phyloP scores from a whole-genome alignment of 306 rosid species.

The Trifolium pratense region DNA sequence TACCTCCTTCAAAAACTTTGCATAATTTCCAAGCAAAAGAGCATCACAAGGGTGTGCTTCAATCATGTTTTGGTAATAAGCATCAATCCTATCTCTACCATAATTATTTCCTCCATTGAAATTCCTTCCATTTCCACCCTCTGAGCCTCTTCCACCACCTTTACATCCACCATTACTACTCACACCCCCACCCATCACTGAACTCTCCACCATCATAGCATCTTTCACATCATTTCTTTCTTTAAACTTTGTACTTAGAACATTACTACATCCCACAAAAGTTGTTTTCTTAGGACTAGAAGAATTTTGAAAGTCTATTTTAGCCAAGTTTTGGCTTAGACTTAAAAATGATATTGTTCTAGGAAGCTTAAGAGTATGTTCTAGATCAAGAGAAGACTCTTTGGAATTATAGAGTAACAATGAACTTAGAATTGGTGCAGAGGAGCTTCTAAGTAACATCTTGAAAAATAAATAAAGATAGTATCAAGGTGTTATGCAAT shows the following conservation, averaged over 20 bases:
- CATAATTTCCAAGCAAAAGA: conserved; percentile 84
- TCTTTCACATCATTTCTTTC: conserved; percentile 42
- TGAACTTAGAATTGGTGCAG: conserved; percentile 66
- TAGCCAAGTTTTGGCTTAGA: conserved; percentile 32
- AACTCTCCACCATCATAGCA: conserved; percentile 48
- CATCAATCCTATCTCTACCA: conserved; percentile 57
- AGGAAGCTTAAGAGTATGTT: conserved; percentile 48
- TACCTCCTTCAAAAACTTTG: conserved; percentile 87
- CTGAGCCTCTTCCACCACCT: conserved; percentile 50
- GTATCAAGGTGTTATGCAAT: neutral
- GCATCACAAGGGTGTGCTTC: conserved; percentile 71
- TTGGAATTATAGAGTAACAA: conserved; percentile 48
- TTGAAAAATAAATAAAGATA: conserved; percentile 16
- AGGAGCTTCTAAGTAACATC: conserved; percentile 76
- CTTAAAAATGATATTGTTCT: conserved; percentile 55
- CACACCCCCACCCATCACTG: conserved; percentile 52
- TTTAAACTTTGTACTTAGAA: conserved; percentile 30
- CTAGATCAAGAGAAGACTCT: conserved; percentile 51
- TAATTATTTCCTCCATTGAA: conserved; percentile 50
- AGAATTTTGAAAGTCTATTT: conserved; percentile 44
- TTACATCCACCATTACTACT: conserved; percentile 54
- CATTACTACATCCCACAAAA: conserved; percentile 16
- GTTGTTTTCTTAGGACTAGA: conserved; percentile 44
- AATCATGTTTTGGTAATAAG: conserved; percentile 75
- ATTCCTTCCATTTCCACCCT: conserved; percentile 39